These are phyloP conservation scores for Neurospora sp. DNA, from an alignment of 2,329 filamentous ascomycete species.

Conservation along the genomic window DNA sequence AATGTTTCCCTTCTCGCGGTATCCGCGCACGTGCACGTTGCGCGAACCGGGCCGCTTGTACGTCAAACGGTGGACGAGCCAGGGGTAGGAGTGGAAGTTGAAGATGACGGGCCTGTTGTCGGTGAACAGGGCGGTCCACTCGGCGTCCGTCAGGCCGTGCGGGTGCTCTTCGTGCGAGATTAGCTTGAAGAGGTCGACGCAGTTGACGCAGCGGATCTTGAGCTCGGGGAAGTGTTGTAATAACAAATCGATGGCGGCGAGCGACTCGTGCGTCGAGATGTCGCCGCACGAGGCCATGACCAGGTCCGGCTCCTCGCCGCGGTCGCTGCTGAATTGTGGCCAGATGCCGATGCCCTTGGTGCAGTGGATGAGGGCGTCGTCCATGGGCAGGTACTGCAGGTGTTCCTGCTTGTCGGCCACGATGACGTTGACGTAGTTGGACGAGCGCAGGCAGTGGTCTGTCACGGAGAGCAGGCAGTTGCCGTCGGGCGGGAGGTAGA, in stretches of 20 bases:
- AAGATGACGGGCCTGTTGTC: constrained; percentile 64
- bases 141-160: constrained; percentile 57
- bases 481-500: constrained; percentile 72
- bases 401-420: constrained; percentile 75
- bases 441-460: constrained; percentile 64
- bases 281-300: constrained; percentile 72
- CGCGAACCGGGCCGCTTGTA: constrained; percentile 62
- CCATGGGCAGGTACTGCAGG: constrained; percentile 65
- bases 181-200: constrained; percentile 72
- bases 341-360: constrained; percentile 72
- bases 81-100: constrained; percentile 79
- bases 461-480: constrained; percentile 69
- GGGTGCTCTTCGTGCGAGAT: constrained; percentile 62
- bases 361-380: constrained; percentile 64
- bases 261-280: constrained; percentile 61
- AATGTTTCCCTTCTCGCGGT: constrained; percentile 77
- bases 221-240: constrained; percentile 62
- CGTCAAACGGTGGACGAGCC: constrained; percentile 66
- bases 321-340: constrained; percentile 66
- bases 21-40: constrained; percentile 66
- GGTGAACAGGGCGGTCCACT: constrained; percentile 65
- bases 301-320: constrained; percentile 58
- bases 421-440: constrained; percentile 74
- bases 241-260: constrained; percentile 65
- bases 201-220: constrained; percentile 71